A percentile compares a stretch with the other conserved stretches of the same genome.
Evolutionary conservation across 2,329 filamentous ascomycete species (phyloP).

Genomic region (Fusarium nelsonii): DNA sequence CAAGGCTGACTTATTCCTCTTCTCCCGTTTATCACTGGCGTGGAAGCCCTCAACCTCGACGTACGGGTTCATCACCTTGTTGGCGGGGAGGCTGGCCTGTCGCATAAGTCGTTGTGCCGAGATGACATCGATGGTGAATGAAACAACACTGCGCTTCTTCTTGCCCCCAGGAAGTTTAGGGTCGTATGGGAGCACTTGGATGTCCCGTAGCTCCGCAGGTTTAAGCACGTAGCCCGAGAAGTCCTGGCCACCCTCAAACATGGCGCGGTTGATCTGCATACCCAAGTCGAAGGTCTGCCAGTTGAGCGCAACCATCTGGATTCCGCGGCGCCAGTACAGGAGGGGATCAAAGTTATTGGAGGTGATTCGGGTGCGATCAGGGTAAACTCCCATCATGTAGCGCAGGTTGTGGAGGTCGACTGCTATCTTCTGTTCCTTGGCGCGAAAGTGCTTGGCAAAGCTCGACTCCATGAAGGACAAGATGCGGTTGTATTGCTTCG

Average conservation of each 20-base stretch:
- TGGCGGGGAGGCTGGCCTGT: conserved; percentile 77
- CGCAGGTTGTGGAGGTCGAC: too few species aligned
- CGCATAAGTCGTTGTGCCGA: conserved; percentile 96
- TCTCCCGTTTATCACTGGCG: conserved; percentile 92
- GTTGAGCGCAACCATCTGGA: too few species aligned
- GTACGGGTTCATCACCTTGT: conserved; percentile 87
- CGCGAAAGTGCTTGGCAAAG: too few species aligned
- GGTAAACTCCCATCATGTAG: too few species aligned
- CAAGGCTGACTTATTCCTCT: conserved; percentile 74
- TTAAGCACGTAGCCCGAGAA: conserved; percentile 94
- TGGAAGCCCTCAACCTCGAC: conserved; percentile 95
- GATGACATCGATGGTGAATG: conserved; percentile 87
- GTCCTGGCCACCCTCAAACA: conserved; percentile 84
- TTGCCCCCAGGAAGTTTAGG: conserved; percentile 68
- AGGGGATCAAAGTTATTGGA: too few species aligned
- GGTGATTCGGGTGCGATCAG: too few species aligned
- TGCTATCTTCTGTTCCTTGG: too few species aligned
- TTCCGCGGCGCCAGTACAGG: too few species aligned
- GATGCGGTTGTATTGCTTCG: too few species aligned
- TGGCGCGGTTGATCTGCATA: too few species aligned
- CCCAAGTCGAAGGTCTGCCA: too few species aligned
- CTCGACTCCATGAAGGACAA: too few species aligned
- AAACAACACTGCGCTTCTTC: conserved; percentile 83
- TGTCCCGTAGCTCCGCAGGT: conserved; percentile 83
- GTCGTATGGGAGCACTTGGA: conserved; percentile 68